phyloP scores from a whole-genome alignment of 768 basidiomycete genomes.

The Lanmaoa pseudosensibilis region DNA sequence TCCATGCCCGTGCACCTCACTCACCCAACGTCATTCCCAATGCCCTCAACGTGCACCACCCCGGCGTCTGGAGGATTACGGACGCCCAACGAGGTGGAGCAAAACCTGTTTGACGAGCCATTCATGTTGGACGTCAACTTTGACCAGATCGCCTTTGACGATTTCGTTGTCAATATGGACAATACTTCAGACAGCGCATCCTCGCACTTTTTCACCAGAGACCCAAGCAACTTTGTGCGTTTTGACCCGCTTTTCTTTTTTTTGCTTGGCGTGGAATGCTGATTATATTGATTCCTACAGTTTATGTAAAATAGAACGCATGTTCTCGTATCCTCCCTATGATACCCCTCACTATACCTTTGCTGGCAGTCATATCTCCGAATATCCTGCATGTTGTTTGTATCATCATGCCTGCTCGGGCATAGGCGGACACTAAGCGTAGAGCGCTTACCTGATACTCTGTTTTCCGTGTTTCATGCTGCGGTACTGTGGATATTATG shows the following conservation, averaged over 20 bases:
- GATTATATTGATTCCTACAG: constrained; percentile 11
- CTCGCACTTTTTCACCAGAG: constrained; percentile 31
- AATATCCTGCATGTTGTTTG: not conserved
- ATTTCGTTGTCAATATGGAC: constrained; percentile 22
- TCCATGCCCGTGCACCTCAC: not conserved
- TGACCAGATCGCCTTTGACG: constrained; percentile 29
- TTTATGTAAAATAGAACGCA: constrained; percentile 20
- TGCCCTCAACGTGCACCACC: not conserved
- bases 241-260: not conserved
- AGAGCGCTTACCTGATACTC: constrained; percentile 6
- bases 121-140: constrained; percentile 33
- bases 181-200: constrained; percentile 18
- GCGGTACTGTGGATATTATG: not conserved
- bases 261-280: constrained; percentile 3
- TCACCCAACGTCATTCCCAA: constrained; percentile 7
- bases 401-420: not conserved
- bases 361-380: not conserved
- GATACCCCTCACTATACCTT: not conserved
- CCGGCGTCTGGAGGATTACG: not conserved
- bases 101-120: constrained; percentile 30
- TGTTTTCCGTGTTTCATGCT: not conserved
- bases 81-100: constrained; percentile 10
- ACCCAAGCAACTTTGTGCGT: constrained; percentile 38
- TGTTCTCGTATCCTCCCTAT: not conserved
- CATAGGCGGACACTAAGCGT: constrained; percentile 10